A percentile compares a stretch with the other conserved stretches of the same genome.
Conservation (phyloP, 805 yeast genomes). For the Peterozyma toletana region DNA sequence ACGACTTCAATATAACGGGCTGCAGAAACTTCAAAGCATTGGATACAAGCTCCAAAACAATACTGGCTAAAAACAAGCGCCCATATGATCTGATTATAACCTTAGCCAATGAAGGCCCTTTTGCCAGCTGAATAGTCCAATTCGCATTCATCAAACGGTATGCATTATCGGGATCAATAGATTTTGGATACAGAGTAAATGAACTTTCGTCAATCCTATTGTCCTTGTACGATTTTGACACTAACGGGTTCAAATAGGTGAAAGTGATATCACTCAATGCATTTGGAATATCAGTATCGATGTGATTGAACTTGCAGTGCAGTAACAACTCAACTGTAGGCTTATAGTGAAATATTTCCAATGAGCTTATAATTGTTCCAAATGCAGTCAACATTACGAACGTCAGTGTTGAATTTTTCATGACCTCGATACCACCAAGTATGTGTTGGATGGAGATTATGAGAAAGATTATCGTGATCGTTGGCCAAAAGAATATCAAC, state of each 20-base stretch:
- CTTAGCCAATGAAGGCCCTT: background rate
- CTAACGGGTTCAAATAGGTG: conserved; percentile 84
- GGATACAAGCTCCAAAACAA: background rate
- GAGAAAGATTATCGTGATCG: conserved; percentile 10
- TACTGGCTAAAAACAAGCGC: background rate
- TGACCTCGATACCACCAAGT: background rate
- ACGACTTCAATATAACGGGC: conserved; percentile 37
- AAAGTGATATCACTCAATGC: conserved; percentile 73
- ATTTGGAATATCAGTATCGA: conserved; percentile 32
- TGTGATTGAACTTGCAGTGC: conserved; percentile 7
- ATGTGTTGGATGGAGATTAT: conserved; percentile 5
- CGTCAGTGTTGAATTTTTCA: too few relatives aligned
- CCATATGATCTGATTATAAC: background rate
- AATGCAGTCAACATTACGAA: background rate
- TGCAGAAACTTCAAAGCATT: conserved; percentile 21
- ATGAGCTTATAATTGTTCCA: background rate
- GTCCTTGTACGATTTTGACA: conserved; percentile 55
- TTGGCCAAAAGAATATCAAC: conserved; percentile 33
- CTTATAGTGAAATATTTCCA: conserved; percentile 1
- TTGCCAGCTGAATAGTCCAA: background rate
- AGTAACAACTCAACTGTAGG: conserved; percentile 11
- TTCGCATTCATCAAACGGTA: too few relatives aligned
- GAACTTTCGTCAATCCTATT: conserved; percentile 16
- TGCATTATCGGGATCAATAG: background rate
- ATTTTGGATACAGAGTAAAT: background rate